Conservation (phyloP, 345 rosid species). For the Alliaria petiolata region DNA sequence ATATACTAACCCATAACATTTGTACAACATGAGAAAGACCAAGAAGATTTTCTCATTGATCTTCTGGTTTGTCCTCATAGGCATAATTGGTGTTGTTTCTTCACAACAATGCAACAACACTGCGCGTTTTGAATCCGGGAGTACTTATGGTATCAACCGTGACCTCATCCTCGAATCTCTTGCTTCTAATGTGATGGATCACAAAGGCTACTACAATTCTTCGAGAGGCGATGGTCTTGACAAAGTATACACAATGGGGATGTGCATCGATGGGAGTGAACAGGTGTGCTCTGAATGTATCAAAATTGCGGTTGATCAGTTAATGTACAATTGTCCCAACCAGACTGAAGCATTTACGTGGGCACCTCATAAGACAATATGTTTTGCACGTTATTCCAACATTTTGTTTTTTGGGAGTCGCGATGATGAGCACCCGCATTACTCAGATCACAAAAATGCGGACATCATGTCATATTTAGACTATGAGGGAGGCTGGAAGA, state of each 20-base stretch:
- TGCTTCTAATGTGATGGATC: not conserved
- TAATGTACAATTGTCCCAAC: conserved; percentile 5
- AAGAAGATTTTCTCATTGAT: not conserved
- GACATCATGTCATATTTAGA: not conserved
- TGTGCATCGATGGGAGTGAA: not conserved
- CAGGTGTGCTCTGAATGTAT: conserved; percentile 12
- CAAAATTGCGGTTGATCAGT: not conserved
- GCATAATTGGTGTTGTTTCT: not conserved
- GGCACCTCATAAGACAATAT: not conserved
- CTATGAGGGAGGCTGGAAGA: too few relatives aligned
- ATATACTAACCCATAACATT: conserved; percentile 15
- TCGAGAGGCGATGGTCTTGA: too few relatives aligned
- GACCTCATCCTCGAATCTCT: not conserved
- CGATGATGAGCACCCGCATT: not conserved
- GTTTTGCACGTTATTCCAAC: conserved; percentile 29
- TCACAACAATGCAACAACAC: not conserved
- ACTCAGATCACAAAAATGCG: not conserved
- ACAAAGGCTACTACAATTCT: conserved; percentile 1
- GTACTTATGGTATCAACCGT: not conserved
- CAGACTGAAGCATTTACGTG: conserved; percentile 18
- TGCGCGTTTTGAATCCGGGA: not conserved
- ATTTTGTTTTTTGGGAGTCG: not conserved
- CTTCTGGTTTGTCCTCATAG: not conserved
- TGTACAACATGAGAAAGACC: not conserved
- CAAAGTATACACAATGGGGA: conserved; percentile 7